These are phyloP conservation scores for Labyrinthula sp. DNA, from an alignment of 352 stramenopile species.

Conservation along the genomic window DNA sequence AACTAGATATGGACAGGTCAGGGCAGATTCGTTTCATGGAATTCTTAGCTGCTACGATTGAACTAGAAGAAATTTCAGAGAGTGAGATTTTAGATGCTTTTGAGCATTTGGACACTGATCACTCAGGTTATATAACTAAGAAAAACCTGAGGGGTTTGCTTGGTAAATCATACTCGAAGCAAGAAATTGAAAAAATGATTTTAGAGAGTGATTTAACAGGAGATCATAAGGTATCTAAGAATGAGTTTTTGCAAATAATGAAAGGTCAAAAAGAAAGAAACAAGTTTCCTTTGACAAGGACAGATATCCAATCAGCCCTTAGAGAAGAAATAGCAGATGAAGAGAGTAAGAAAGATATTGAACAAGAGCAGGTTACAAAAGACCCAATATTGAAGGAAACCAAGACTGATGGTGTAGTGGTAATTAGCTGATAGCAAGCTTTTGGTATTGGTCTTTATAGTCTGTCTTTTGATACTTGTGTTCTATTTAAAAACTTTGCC, in stretches of 20 bases:
- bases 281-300: too few relatives aligned
- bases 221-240: conserved; percentile 7
- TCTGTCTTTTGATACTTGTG: too few relatives aligned
- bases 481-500: conserved; percentile 7
- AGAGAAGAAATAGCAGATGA: too few relatives aligned
- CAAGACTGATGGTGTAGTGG: too few relatives aligned
- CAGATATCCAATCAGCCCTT: too few relatives aligned
- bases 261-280: too few relatives aligned
- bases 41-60: conserved; percentile 19
- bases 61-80: conserved; percentile 7
- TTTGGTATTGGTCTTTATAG: too few relatives aligned
- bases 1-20: conserved; percentile 8
- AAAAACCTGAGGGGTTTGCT: conserved; percentile 17
- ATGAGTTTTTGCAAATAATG: too few relatives aligned
- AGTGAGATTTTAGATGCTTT: conserved; percentile 9
- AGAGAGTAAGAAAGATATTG: too few relatives aligned
- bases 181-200: conserved; percentile 2
- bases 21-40: conserved; percentile 23
- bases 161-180: conserved; percentile 2
- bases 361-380: too few relatives aligned
- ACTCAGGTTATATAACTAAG: conserved; percentile 7
- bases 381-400: too few relatives aligned
- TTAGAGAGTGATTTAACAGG: neutral
- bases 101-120: conserved; percentile 13
- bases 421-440: too few relatives aligned